phyloP scores from a whole-genome alignment of 2,329 filamentous ascomycete genomes.

The Hawksworthiomyces lignivorus region DNA sequence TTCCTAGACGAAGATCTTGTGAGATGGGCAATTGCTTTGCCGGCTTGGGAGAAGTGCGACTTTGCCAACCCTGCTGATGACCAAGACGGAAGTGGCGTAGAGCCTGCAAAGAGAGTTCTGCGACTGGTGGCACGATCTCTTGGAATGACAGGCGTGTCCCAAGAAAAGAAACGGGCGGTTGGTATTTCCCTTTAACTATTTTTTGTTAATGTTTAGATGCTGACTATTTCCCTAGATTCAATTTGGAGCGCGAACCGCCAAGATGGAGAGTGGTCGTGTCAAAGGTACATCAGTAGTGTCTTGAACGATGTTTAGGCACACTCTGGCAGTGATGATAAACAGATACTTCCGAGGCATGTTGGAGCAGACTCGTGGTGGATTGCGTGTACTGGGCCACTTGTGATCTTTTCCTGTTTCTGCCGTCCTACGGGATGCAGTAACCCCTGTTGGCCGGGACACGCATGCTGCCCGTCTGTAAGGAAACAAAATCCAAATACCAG shows the following conservation, averaged over 20 bases:
- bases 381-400: conserved; percentile 21
- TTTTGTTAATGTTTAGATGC: too few species aligned
- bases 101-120: conserved; percentile 74
- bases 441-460: conserved; percentile 29
- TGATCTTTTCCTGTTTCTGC: conserved; percentile 41
- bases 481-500: conserved; percentile 18
- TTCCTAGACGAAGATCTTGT: conserved; percentile 84
- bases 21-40: conserved; percentile 65
- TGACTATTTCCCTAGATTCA: conserved; percentile 50
- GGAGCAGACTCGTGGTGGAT: conserved; percentile 9
- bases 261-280: conserved; percentile 64
- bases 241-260: conserved; percentile 74
- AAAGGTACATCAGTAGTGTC: conserved; percentile 60
- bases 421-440: conserved; percentile 28
- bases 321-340: conserved; percentile 58
- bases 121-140: conserved; percentile 68
- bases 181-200: too few species aligned
- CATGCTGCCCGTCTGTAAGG: conserved; percentile 11
- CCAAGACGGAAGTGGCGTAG: conserved; percentile 36
- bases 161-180: conserved; percentile 90
- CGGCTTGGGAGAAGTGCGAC: conserved; percentile 81
- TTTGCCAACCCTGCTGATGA: conserved; percentile 50
- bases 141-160: conserved; percentile 62
- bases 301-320: conserved; percentile 16
- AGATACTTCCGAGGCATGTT: conserved; percentile 65